Conservation (phyloP, 495 filamentous ascomycete genomes). For the Aspergillus conjunctus region DNA sequence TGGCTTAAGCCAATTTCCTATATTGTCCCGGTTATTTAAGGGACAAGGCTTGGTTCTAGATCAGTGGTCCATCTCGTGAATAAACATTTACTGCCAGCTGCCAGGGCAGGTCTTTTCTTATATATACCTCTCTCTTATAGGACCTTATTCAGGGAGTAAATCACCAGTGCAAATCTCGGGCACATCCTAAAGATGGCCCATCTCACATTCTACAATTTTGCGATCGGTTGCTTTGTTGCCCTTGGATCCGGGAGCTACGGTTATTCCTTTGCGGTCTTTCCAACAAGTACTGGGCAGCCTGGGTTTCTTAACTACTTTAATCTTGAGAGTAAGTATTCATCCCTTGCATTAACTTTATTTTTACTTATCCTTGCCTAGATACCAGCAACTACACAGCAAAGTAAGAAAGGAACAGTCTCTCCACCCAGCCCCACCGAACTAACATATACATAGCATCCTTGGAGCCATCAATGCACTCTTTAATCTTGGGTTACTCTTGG, state of each 20-base stretch:
- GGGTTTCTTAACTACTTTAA: background rate
- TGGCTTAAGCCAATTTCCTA: too few species aligned
- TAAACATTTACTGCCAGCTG: too few species aligned
- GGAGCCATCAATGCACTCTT: background rate
- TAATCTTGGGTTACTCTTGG: background rate
- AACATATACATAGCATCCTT: background rate
- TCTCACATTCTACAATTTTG: background rate
- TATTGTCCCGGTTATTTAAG: too few species aligned
- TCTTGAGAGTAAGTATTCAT: background rate
- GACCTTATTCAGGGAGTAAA: too few species aligned
- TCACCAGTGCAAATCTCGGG: too few species aligned
- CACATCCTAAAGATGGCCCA: too few species aligned
- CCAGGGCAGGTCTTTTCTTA: too few species aligned
- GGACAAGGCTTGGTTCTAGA: too few species aligned
- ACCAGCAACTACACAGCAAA: background rate
- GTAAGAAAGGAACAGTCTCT: background rate
- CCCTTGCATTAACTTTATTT: background rate
- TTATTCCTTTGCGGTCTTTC: constrained; percentile 2
- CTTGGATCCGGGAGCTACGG: constrained; percentile 4
- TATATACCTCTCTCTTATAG: too few species aligned
- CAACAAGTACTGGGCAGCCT: constrained; percentile 3
- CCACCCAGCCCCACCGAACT: background rate
- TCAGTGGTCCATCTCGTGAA: too few species aligned
- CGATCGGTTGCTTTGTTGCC: constrained; percentile 2
- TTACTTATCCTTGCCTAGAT: background rate